A percentile compares a stretch with the other conserved stretches of the same genome.
phyloP scores from a whole-genome alignment of 495 filamentous ascomycete species.

The Neurospora sp. region DNA sequence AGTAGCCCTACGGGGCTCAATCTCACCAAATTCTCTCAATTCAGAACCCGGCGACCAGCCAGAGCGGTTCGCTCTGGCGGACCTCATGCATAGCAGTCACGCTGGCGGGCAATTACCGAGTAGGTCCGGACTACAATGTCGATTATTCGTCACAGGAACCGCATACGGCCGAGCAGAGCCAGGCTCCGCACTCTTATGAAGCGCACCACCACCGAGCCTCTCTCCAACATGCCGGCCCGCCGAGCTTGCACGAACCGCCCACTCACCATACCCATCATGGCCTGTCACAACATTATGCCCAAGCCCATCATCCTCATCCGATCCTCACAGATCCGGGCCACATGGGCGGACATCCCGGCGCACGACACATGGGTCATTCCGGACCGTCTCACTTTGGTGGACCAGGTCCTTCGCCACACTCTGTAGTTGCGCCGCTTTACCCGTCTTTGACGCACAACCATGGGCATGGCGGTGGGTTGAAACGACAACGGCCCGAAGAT shows the following conservation, averaged over 20 bases:
- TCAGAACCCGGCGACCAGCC: constrained; percentile 52
- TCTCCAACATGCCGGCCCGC: constrained; percentile 35
- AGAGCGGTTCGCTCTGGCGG: constrained; percentile 63
- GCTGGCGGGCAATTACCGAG: constrained; percentile 56
- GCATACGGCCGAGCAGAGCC: constrained; percentile 46
- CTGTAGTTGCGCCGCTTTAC: constrained; percentile 34
- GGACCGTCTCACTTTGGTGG: constrained; percentile 34
- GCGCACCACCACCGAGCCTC: constrained; percentile 40
- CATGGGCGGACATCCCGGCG: constrained; percentile 33
- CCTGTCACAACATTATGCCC: constrained; percentile 40
- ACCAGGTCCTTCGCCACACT: constrained; percentile 31
- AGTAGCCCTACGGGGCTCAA: constrained; percentile 38
- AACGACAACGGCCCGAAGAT: constrained; percentile 38
- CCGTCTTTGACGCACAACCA: constrained; percentile 35
- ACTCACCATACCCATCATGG: constrained; percentile 33
- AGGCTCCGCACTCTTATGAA: constrained; percentile 41
- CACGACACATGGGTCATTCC: constrained; percentile 37
- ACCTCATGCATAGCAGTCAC: constrained; percentile 60
- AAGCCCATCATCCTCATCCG: constrained; percentile 39
- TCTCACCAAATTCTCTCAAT: constrained; percentile 40
- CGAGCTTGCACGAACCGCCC: constrained; percentile 36
- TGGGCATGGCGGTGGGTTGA: constrained; percentile 30
- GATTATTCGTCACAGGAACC: constrained; percentile 51
- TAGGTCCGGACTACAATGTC: constrained; percentile 51
- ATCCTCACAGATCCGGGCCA: constrained; percentile 38